Conservation (phyloP, 495 filamentous ascomycete genomes). For the Oidiodendron maius region DNA sequence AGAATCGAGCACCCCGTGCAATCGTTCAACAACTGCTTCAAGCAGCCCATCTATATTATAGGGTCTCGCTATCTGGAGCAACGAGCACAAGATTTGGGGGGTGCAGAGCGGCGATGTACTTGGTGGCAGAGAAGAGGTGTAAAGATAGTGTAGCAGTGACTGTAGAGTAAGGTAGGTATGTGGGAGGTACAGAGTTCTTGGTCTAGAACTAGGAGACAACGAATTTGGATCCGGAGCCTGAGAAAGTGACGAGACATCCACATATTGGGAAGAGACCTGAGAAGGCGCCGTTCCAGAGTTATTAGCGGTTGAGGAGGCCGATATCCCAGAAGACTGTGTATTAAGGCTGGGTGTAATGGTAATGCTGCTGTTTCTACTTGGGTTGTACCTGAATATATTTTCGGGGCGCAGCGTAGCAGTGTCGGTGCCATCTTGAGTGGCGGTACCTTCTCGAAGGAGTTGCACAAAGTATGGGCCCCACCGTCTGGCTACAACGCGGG, state of each 20-base stretch:
- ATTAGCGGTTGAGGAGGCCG: conserved; percentile 52
- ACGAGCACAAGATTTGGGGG: conserved; percentile 89
- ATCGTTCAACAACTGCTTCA: conserved; percentile 83
- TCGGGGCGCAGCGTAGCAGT: conserved; percentile 21
- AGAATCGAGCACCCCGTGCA: conserved; percentile 85
- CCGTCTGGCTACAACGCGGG: conserved; percentile 72
- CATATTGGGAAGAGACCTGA: conserved; percentile 22
- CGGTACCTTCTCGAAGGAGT: conserved; percentile 70
- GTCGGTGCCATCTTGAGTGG: conserved; percentile 42
- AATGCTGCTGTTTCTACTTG: conserved; percentile 69
- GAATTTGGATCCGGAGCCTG: conserved; percentile 35
- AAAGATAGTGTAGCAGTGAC: conserved; percentile 84
- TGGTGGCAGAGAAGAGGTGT: conserved; percentile 80
- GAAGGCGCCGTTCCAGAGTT: conserved; percentile 25
- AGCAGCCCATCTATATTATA: conserved; percentile 90
- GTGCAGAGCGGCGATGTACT: conserved; percentile 75
- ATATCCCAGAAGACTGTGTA: conserved; percentile 39
- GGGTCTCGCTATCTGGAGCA: conserved; percentile 88
- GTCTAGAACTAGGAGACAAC: conserved; percentile 65
- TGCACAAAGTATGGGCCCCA: conserved; percentile 97
- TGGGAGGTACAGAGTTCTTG: conserved; percentile 84
- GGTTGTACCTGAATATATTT: conserved; percentile 23
- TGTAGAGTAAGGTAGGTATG: conserved; percentile 85
- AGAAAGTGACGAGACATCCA: conserved; percentile 34
- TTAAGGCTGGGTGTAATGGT: conserved; percentile 75